Conservation (phyloP, 2,329 filamentous ascomycete genomes). For the Stylonectria norvegica region DNA sequence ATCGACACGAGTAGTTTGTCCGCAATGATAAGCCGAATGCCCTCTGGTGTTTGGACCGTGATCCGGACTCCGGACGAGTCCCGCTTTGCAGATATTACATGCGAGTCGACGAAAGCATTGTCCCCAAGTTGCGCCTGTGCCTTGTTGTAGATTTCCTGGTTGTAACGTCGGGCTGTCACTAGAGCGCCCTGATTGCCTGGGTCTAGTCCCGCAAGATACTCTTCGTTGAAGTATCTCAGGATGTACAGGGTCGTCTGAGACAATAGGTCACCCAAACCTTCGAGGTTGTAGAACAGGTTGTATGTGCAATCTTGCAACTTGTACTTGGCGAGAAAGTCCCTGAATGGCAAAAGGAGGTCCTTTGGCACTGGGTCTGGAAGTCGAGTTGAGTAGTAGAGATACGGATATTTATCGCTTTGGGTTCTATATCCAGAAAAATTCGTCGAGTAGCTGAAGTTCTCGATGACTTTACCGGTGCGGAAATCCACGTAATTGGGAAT, state of each 20-base stretch:
- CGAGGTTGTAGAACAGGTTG: constrained; percentile 17
- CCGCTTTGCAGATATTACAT: constrained; percentile 7
- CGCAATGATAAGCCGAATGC: constrained; percentile 6
- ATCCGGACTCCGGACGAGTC: constrained; percentile 8
- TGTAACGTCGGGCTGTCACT: constrained; percentile 12
- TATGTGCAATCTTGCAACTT: constrained; percentile 9
- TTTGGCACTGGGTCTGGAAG: constrained; percentile 13
- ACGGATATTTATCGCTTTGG: constrained; percentile 13
- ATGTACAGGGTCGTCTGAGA: constrained; percentile 16
- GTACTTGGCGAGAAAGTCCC: constrained; percentile 15
- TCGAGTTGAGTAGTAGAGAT: constrained; percentile 16
- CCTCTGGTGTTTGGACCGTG: constrained; percentile 5
- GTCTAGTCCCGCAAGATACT: constrained; percentile 11
- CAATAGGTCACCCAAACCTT: constrained; percentile 15
- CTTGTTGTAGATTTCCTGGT: constrained; percentile 16
- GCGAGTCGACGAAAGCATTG: constrained; percentile 12
- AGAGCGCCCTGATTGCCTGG: constrained; percentile 14
- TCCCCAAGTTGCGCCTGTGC: constrained; percentile 8
- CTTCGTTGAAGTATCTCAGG: constrained; percentile 13
- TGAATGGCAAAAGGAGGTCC: constrained; percentile 14
- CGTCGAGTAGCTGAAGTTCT: constrained; percentile 8
- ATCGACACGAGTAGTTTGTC: constrained; percentile 13
- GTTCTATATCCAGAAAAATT: constrained; percentile 6
- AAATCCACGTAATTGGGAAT: constrained; percentile 15
- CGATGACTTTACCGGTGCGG: constrained; percentile 9